Base-by-base conservation (phyloP, 1,284 basidiomycete genomes). In the Cutaneotrichosporon dermatis region DNA sequence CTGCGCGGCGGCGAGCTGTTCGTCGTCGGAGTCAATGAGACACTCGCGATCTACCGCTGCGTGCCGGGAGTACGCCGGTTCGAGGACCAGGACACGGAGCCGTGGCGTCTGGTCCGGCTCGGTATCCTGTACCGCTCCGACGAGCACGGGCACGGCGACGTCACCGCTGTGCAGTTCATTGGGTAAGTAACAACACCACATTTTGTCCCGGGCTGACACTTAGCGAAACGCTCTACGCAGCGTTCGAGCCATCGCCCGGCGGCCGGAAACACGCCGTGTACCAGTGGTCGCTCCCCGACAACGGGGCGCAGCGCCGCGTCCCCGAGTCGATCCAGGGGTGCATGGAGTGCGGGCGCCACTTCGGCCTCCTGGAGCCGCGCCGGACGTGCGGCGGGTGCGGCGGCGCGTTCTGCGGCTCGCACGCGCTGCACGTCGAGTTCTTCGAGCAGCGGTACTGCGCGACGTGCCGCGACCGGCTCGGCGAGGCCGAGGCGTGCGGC, bases 211-310 rank as follows among this genome's bases (percentile, higher is more conserved):
- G 25, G 6, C 60, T 54, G 42, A 57, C 43, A 4, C 25, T 9
- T 42, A 77, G 76, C 2, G 77, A 79, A 51, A 73, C 70, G 5
- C 68, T 79, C 13, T 79, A 77, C 52, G 76, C 74, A 5, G 73
- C 64, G 10, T 79, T 71, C 59, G 58, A 65, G 45, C 67, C 71
- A 5, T 54, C 61, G 1, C 9, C 42, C 6, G 43, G 8, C 4
- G 43, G 11, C 16, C 37, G 51, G 15, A 76, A 73, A 55, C 63
- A 70, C 59, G 16, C 61, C 2, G 54, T 79, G 51, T 76, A 74
- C 52, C 77, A 79, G 50, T 79, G 77, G 77, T 69, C 71, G 4
- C 61, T 79, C 33, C 77, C 77, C 6, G 77, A 79, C 60, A 70
- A 70, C 6, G 39, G 50, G 37, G 60, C 69, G 15, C 72, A 69